A percentile compares a stretch with the other conserved stretches of the same genome.
Evolutionary conservation across 768 basidiomycete genomes (phyloP).

Genomic region (Hirschioporus abietinus): DNA sequence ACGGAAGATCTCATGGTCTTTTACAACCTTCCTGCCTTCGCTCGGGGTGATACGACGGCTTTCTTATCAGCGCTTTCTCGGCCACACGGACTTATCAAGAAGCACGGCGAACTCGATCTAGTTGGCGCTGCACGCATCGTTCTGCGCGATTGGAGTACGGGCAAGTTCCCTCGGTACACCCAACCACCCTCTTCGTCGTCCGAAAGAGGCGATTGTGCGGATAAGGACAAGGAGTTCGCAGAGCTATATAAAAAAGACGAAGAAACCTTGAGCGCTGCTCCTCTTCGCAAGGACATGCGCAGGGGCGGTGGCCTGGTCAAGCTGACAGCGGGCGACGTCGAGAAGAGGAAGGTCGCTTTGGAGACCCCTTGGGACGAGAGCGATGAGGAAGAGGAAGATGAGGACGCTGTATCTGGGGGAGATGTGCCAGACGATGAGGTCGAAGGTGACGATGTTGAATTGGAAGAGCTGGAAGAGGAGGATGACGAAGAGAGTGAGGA

Average conservation of each 20-base stretch:
- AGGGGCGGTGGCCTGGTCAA: constrained; percentile 57
- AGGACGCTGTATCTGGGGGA: constrained; percentile 30
- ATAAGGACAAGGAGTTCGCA: constrained; percentile 19
- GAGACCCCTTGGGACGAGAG: constrained; percentile 27
- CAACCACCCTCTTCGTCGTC: constrained; percentile 34
- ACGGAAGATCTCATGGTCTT: constrained; percentile 85
- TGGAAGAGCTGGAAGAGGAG: constrained; percentile 32
- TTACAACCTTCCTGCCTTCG: constrained; percentile 79
- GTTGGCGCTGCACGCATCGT: constrained; percentile 72
- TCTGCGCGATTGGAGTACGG: constrained; percentile 79
- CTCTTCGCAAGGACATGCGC: constrained; percentile 63
- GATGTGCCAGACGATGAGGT: constrained; percentile 34
- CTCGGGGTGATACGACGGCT: constrained; percentile 55
- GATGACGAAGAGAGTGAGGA: constrained; percentile 39
- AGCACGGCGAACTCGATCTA: constrained; percentile 69
- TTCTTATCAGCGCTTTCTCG: constrained; percentile 80
- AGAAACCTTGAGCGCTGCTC: constrained; percentile 40
- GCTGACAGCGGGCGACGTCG: constrained; percentile 34
- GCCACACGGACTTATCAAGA: constrained; percentile 68
- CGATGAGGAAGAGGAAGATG: constrained; percentile 17
- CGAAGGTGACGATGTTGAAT: constrained; percentile 26
- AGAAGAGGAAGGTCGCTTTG: constrained; percentile 37
- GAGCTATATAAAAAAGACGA: constrained; percentile 43
- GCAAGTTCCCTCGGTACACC: constrained; percentile 70
- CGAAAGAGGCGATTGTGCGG: constrained; percentile 5